These are phyloP conservation scores for Sclerotinia nivalis DNA, from an alignment of 2,329 filamentous ascomycete genomes.

Conservation along the genomic window DNA sequence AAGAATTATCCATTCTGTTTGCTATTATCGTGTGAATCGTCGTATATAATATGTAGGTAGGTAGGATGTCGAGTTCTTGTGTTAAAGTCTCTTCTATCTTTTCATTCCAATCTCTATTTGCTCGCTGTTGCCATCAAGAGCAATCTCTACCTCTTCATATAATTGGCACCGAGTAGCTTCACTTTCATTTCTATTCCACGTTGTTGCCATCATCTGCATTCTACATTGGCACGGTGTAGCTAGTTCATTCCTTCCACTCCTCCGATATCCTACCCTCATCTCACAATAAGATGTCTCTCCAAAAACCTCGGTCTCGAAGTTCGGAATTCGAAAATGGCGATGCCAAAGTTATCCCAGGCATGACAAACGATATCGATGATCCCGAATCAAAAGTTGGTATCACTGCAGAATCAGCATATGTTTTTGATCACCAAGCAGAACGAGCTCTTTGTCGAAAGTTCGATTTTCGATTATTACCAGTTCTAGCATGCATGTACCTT, in stretches of 20 bases:
- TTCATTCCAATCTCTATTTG: not conserved
- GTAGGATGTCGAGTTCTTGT: not conserved
- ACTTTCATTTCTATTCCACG: no score
- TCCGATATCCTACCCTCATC: not conserved
- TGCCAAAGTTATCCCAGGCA: not conserved
- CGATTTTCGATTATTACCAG: slow-evolving; percentile 47
- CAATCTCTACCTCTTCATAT: not conserved
- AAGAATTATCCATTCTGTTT: not conserved
- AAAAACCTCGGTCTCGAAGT: not conserved
- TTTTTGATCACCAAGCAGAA: slow-evolving; percentile 22
- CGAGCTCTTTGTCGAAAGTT: slow-evolving; percentile 44
- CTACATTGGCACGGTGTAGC: not conserved
- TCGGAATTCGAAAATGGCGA: not conserved
- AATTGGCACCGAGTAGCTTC: not conserved
- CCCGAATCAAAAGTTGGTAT: slow-evolving; percentile 2
- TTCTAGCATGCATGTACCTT: slow-evolving; percentile 48
- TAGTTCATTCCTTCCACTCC: not conserved
- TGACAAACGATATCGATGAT: slow-evolving; percentile 8
- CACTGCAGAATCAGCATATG: not conserved
- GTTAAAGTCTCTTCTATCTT: not conserved
- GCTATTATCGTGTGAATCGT: not conserved
- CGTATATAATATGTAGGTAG: not conserved
- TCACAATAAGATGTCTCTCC: not conserved
- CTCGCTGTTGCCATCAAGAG: not conserved
- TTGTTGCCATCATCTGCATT: no score